A percentile compares a stretch with the other conserved stretches of the same genome.
phyloP scores from a whole-genome alignment of 1,139 yeast species.

The Spathaspora sp. region DNA sequence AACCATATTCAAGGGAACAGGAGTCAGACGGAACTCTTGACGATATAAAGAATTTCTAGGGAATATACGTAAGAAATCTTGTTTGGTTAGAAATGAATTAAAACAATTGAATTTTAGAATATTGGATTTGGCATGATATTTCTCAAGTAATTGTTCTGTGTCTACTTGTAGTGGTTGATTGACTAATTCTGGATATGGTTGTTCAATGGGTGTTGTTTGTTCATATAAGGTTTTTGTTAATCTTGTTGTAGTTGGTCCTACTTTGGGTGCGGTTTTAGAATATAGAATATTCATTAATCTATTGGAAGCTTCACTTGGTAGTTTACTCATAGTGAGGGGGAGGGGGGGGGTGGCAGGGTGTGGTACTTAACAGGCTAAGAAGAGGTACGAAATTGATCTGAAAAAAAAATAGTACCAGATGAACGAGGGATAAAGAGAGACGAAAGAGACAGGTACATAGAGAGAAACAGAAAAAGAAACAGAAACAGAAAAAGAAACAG shows the following conservation, averaged over 20 bases:
- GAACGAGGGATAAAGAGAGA: too few species aligned
- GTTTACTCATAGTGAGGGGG: neutral
- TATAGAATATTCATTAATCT: constrained; percentile 27
- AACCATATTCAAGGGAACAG: constrained; percentile 32
- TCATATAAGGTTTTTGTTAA: constrained; percentile 28
- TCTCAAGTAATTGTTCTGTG: neutral
- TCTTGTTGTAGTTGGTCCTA: constrained; percentile 26
- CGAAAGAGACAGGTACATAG: too few species aligned
- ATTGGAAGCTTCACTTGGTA: neutral
- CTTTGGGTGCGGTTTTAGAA: constrained; percentile 29
- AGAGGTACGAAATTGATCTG: too few species aligned
- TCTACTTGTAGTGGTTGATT: neutral
- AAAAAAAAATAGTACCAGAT: too few species aligned
- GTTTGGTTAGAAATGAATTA: constrained; percentile 33
- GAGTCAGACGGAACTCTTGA: constrained; percentile 30
- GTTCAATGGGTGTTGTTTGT: constrained; percentile 2
- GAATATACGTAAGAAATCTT: constrained; percentile 39
- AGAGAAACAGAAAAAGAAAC: too few species aligned
- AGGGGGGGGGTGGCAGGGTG: too few species aligned
- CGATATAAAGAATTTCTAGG: constrained; percentile 19
- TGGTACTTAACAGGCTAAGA: too few species aligned
- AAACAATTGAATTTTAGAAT: constrained; percentile 37
- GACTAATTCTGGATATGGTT: constrained; percentile 5
- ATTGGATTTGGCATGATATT: constrained; percentile 18
- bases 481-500: too few species aligned